A percentile compares a stretch with the other conserved stretches of the same genome.
Evolutionary conservation across 768 basidiomycete genomes (phyloP).

Genomic region (Pisolithus albus): DNA sequence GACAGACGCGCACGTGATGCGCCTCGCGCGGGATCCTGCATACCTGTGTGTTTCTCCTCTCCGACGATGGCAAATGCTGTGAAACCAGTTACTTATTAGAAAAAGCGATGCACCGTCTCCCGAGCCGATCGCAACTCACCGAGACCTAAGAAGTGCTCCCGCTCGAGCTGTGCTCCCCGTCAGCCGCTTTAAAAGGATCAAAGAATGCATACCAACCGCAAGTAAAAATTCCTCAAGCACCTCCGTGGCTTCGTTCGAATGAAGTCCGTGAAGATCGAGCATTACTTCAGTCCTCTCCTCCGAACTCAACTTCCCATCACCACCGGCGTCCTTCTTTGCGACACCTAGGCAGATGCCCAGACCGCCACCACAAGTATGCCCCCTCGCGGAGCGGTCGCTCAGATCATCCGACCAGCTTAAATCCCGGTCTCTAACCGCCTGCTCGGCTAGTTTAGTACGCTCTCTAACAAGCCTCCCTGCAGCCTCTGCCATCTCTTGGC

Average conservation of each 20-base stretch:
- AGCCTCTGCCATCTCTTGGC: conserved; percentile 70
- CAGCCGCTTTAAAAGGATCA: conserved; percentile 9
- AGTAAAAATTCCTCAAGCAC: conserved; percentile 85
- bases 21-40: conserved; percentile 77
- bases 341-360: conserved; percentile 91
- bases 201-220: conserved; percentile 49
- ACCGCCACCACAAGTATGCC: conserved; percentile 71
- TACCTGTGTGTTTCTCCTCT: conserved; percentile 94
- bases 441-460: conserved; percentile 66
- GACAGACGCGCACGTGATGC: conserved; percentile 79
- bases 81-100: conserved; percentile 3
- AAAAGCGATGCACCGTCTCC: not conserved
- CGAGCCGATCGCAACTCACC: conserved; percentile 38
- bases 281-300: conserved; percentile 87
- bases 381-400: conserved; percentile 69
- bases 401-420: conserved; percentile 75
- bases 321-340: conserved; percentile 51
- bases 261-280: conserved; percentile 89
- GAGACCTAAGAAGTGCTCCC: conserved; percentile 81
- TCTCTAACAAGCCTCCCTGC: conserved; percentile 83
- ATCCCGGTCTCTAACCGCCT: conserved; percentile 67
- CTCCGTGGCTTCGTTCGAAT: conserved; percentile 88
- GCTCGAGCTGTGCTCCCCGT: conserved; percentile 55
- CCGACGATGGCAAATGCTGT: conserved; percentile 86
- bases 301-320: conserved; percentile 51